Percentiles rank a stretch among this genome's conserved stretches.
phyloP scores from a whole-genome alignment of 2,329 filamentous ascomycete species.

The Botrytis galanthina region DNA sequence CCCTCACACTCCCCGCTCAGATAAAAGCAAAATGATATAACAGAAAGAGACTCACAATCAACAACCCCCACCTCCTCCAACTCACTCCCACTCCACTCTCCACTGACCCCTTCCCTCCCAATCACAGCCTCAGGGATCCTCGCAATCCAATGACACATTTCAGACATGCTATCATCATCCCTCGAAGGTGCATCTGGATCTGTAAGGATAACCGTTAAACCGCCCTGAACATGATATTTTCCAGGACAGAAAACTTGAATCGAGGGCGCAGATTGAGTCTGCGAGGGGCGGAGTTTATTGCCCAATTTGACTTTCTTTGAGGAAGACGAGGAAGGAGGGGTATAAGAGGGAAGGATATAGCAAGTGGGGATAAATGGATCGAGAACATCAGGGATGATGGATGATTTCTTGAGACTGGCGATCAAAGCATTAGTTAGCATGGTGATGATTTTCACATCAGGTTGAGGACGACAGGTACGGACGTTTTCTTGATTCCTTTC shows the following conservation, averaged over 20 bases:
- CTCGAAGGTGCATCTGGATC: conserved; percentile 58
- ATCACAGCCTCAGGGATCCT: conserved; percentile 19
- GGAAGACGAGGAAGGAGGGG: neutral
- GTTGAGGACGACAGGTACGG: neutral
- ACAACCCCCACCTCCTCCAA: conserved; percentile 20
- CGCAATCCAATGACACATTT: conserved; percentile 56
- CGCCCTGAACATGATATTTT: conserved; percentile 22
- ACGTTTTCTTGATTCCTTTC: neutral
- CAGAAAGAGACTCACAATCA: conserved; percentile 28
- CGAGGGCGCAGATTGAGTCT: conserved; percentile 35
- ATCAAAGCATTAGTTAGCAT: neutral
- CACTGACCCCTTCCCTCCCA: neutral
- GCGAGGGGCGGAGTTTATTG: conserved; percentile 37
- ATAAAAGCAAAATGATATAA: neutral
- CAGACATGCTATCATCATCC: conserved; percentile 52
- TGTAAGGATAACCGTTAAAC: conserved; percentile 51
- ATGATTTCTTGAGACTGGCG: conserved; percentile 1
- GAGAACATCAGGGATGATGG: conserved; percentile 5
- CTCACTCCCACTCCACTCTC: neutral
- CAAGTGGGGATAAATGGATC: conserved; percentile 10
- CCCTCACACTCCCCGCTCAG: no score
- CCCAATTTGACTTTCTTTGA: conserved; percentile 15
- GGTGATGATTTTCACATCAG: neutral
- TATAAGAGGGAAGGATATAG: conserved; percentile 2
- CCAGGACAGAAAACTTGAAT: conserved; percentile 37